A percentile compares a stretch with the other conserved stretches of the same genome.
Conservation (phyloP, 2,329 filamentous ascomycete genomes). For the Cladobotryum protrusum region DNA sequence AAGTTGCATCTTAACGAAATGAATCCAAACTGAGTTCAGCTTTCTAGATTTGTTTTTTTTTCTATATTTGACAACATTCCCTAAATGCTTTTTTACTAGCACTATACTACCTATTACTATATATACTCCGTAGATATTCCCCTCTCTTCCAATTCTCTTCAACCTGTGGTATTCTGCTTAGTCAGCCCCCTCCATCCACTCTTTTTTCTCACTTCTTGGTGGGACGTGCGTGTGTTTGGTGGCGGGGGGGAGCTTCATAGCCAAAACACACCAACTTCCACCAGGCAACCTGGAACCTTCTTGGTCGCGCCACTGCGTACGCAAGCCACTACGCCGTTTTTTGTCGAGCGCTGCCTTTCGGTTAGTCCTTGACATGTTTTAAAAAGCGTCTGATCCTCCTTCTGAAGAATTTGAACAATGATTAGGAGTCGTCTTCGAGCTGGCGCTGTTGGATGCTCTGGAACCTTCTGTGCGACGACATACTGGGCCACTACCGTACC, state of each 20-base stretch:
- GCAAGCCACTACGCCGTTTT: constrained; percentile 8
- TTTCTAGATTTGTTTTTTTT: no score
- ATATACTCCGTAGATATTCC: no score
- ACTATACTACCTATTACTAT: no score
- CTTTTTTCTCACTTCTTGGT: no score
- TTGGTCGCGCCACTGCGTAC: constrained; percentile 7
- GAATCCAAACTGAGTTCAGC: no score
- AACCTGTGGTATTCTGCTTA: not conserved
- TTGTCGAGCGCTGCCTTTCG: not conserved
- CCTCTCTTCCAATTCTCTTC: no score
- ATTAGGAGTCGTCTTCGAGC: not conserved
- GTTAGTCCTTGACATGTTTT: not conserved
- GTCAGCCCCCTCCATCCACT: not conserved
- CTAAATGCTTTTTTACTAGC: no score
- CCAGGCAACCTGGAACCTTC: not conserved
- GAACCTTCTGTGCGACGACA: not conserved
- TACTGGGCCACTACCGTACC: not conserved
- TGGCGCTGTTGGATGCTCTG: not conserved
- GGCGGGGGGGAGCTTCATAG: not conserved
- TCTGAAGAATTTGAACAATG: constrained; percentile 2
- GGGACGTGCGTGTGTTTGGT: not conserved
- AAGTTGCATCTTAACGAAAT: no score
- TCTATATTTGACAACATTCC: no score
- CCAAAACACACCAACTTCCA: not conserved
- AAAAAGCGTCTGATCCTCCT: not conserved